Evolutionary conservation across 371 early-diverging fungal species (phyloP), one percentile per base, ranked within the genome.

Genomic region (Smittium culicis): DNA sequence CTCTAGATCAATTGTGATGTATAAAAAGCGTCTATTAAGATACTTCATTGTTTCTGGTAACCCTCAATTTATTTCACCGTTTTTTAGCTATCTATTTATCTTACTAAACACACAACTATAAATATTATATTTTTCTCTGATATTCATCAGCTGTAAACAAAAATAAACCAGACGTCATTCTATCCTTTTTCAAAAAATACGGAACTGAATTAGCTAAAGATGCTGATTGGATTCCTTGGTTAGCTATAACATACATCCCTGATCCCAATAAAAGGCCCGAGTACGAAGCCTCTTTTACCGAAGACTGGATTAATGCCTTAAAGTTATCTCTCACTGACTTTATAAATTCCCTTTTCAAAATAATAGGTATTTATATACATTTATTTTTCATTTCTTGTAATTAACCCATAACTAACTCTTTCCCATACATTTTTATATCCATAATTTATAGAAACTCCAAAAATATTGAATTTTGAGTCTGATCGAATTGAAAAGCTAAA

Each of bases 141-240:
- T 54, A 68, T 20, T 31, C 56, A 17, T n/a, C n/a, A n/a, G n/a
- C n/a, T n/a, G n/a, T n/a, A n/a, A n/a, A 57, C 59, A 29, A 65
- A 34, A 24, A 54, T 58, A 69, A 70, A 69, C 31, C 28, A 27
- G 3, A 54, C 27, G 29, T 61, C 71, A 27, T 73, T 72, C 0
- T 56, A 30, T 57, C n/a, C n/a, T 76, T 74, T 31, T 71, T 74
- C 71, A 68, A 64, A 30, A 57, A 32, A 57, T 69, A 76, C 27
- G 76, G 76, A 25, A 58, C 32, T 3, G 33, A 54, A 58, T 73
- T 76, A 20, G 77, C 71, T 2, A 72, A 74, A 54, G 77, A 71
- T 56, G 71, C 75, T 55, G 76, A 76, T 64, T 76, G 76, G 76
- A 66, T 76, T 20, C 75, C 76, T 20, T 76, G 76, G 76, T 71